A percentile compares a stretch with the other conserved stretches of the same genome.
phyloP scores from a whole-genome alignment of 441 rosid genomes.

The Erysimum cheiri region DNA sequence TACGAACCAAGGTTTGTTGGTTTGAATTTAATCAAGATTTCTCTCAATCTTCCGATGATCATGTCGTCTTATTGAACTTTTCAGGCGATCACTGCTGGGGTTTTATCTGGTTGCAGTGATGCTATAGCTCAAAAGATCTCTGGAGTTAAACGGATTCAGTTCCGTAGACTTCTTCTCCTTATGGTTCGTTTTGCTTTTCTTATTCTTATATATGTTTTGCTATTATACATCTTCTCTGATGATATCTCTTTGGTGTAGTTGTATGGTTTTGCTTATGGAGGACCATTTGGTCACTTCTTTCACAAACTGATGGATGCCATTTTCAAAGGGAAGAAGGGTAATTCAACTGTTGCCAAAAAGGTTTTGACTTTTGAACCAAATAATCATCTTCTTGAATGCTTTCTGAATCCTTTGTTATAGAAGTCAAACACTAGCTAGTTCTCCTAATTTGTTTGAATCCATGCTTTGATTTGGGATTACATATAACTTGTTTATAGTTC shows the following conservation, averaged over 20 bases:
- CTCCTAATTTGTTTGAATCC: background rate
- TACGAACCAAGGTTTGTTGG: constrained; percentile 70
- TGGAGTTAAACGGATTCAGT: constrained; percentile 74
- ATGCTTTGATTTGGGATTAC: background rate
- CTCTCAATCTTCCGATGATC: constrained; percentile 3
- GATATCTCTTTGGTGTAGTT: constrained; percentile 51
- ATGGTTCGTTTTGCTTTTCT: constrained; percentile 54
- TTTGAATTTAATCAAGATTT: no score
- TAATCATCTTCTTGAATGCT: background rate
- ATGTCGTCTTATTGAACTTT: background rate
- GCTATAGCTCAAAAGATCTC: constrained; percentile 83
- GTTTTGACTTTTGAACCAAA: constrained; percentile 42
- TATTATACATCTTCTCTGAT: background rate
- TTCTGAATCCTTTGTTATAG: background rate
- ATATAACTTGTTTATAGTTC: background rate
- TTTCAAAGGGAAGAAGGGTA: constrained; percentile 80
- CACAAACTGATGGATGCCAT: constrained; percentile 80
- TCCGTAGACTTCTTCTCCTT: constrained; percentile 69
- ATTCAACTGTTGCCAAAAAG: constrained; percentile 79
- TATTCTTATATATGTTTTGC: background rate
- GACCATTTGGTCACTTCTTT: constrained; percentile 95
- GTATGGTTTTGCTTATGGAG: constrained; percentile 84
- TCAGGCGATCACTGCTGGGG: constrained; percentile 83
- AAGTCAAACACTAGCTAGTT: background rate
- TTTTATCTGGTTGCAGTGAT: constrained; percentile 78